Evolutionary conservation across 208 protist species (phyloP), one percentile per base, ranked within the genome.

Genomic region (Trichomonas gallinae): DNA sequence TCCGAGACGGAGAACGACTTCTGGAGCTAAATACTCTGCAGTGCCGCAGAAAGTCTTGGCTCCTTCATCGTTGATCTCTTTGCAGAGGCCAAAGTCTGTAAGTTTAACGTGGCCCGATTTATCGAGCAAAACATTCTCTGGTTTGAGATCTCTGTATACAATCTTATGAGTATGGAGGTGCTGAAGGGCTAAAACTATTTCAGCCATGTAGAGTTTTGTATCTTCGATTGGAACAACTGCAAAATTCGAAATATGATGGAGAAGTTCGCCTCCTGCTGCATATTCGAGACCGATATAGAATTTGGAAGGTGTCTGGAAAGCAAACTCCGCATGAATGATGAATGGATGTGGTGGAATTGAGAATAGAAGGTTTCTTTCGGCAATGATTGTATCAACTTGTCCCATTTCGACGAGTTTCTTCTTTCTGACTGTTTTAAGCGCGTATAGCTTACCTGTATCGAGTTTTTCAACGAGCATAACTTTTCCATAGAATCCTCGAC

Each of bases 401-500:
- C 45, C n/a, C 15, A 93, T 17, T 13, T 93, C 87, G n/a, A 93
- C 17, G 8, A 93, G 17, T 51, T 38, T 48, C 44, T 42, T 48
- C 31, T 93, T 93, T 34, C 44, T 23, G 31, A 93, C 45, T 34
- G 87, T 93, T 36, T 93, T 93, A 34, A 93, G 17, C 10, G 87
- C 87, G 38, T 51, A 93, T 0, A 93, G 15, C 26, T 93, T 26
- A 17, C 87, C 87, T 38, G 40, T 93, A 51, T 93, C 87, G 31
- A 93, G 87, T 38, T 93, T 93, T 51, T 93, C 87, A 15, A 93
- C 87, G 40, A 93, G 44, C 87, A 93, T 93, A 38, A 93, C 87
- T 51, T 93, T 93, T 51, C 87, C 87, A 15, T 93, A 93, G 38
- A 93, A 93, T 23, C 87, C 87, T 38, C 87, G 87, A 40, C 87